Conservation (phyloP, 495 filamentous ascomycete species). For the Xylaria cubensis region DNA sequence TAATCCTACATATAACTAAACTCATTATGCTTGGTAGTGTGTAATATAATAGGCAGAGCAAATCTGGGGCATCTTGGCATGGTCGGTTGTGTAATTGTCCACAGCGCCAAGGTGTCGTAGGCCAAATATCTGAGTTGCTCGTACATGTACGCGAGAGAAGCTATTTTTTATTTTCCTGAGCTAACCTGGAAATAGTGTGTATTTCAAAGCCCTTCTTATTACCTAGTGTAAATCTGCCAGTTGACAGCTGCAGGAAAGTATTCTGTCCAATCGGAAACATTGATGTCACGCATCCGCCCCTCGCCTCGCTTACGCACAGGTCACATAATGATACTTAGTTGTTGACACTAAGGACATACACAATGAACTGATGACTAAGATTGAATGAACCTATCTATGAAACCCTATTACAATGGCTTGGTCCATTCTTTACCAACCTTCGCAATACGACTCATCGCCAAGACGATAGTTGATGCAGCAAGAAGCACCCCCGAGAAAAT, state of each 20-base stretch:
- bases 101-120: background rate
- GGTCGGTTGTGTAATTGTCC: background rate
- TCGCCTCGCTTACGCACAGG: background rate
- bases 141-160: background rate
- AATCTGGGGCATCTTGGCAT: constrained; percentile 6
- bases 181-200: background rate
- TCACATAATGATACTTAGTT: no score
- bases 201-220: background rate
- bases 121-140: background rate
- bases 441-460: constrained; percentile 19
- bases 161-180: background rate
- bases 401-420: background rate
- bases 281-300: background rate
- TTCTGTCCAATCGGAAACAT: background rate
- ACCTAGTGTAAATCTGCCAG: background rate
- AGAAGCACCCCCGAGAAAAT: constrained; percentile 18
- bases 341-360: background rate
- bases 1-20: no score
- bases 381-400: background rate
- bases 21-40: background rate
- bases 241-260: background rate
- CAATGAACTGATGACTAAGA: background rate
- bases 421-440: constrained; percentile 16
- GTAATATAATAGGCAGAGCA: background rate
- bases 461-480: constrained; percentile 9